Evolutionary conservation across 2,329 filamentous ascomycete genomes (phyloP), one percentile per base, ranked within the genome.

Genomic region (Graphium sp.): DNA sequence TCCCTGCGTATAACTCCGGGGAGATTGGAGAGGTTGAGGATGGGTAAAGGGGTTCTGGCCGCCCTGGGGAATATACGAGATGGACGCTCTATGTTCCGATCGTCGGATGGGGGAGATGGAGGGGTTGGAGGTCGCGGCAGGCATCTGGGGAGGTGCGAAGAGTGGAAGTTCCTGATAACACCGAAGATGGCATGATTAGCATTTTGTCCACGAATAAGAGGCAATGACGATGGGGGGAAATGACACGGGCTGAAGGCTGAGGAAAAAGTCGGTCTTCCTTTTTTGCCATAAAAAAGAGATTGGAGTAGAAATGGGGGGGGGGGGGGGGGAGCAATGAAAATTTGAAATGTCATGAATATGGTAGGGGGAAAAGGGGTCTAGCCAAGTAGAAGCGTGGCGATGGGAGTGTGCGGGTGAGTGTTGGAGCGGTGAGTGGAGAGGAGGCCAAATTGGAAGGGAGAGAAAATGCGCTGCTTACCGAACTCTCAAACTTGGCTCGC

Each of bases 401-500:
- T 16, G 5, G n/a, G 11, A 29, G 22, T 13, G 29, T 29, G 24
- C 27, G 22, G 16, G 13, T 14, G 14, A 23, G n/a, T 5, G 21
- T 15, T 13, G 16, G 18, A 34, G 24, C 23, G 20, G 22, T 14
- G 24, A 25, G n/a, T 7, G 21, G 9, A 17, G 10, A 13, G 24
- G 9, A 23, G 27, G 18, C 23, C 32, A 31, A 65, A n/a, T 10
- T n/a, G 16, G 4, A 13, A 27, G 20, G 16, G 26, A 23, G 17
- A 17, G 23, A 31, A 28, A 29, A 17, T 11, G n/a, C n/a, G n/a
- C n/a, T 22, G 39, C 87, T 74, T 77, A 95, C 87, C 55, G 87
- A 94, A 60, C 87, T 95, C 53, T 95, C 87, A 57, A 78, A 78
- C 55, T 93, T 94, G 43, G 87, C 82, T 46, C 84, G 74, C 62